Base-by-base conservation (phyloP, 148 eudicot species). In the Persicaria tinctoria region DNA sequence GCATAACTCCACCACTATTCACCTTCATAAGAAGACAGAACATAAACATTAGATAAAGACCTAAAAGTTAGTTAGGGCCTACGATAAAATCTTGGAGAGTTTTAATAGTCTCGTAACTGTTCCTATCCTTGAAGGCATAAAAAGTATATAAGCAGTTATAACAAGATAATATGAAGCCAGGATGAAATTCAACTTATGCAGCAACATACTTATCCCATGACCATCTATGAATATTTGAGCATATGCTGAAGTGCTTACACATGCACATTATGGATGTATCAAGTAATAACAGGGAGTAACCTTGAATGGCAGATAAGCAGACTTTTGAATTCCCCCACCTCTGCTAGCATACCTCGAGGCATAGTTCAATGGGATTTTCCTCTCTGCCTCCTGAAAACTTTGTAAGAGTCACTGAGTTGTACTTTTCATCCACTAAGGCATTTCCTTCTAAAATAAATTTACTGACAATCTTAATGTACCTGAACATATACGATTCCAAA, bases 1-100 rank as follows among this genome's bases (percentile, higher is more conserved):
- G 99, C 99, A 95, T 95, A 71, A 95, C 97, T 80, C 99, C 99
- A 32, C 97, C 86, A 81, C 97, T 92, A 76, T 95, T 95, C 76
- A 95, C 99, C 99, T 95, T 85, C 59, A 76, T 46, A 77, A 46
- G 55, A 66, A 66, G 14, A 66, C 32, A 46, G 12, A 27, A 6
- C 51, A 14, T 45, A 12, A 47, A n/a, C 32, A 12, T 18, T 7
- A 47, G 20, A 60, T 7, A 77, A 47, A 72, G 4, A 51, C 72
- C 4, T 27, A 12, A 48, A 55, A 17, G 23, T 8, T 12, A 60
- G 41, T 3, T 32, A 32, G 41, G 27, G 27, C 27, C 27, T 23
- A 23, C 1, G 41, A 32, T 32, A 32, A 32, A 32, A 32, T 32
- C 41, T 32, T 32, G 41, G 1, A 2, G 41, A 32, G 41, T 32